Base-by-base conservation (phyloP, 768 basidiomycete genomes). In the Termitomyces eurrhizus region DNA sequence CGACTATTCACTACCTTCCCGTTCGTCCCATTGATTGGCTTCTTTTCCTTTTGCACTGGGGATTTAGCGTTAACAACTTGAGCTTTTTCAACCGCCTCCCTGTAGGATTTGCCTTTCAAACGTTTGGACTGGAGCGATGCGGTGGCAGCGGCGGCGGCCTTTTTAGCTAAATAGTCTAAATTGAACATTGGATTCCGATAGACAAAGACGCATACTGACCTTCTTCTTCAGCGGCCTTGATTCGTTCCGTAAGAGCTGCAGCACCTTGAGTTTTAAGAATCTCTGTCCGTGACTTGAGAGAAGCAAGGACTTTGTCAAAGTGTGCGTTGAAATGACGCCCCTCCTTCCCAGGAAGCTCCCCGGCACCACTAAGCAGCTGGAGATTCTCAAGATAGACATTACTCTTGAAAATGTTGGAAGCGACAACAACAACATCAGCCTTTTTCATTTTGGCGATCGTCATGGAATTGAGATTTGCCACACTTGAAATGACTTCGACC, bases 301-400 rank as follows among this genome's bases (percentile, higher is more conserved):
- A 75, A 9, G 75, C 76, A 54, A 90, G 73, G 26, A 82, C 78
- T 46, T 83, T 80, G 21, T 90, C 85, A 24, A 96, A 78, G 35
- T 89, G 83, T n/a, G 88, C 87, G 56, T 90, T 87, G 80, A 95
- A 97, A 76, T 93, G 93, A 21, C 95, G 86, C 13, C 93, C 93
- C 37, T 93, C 90, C 37, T 86, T 83, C n/a, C 75, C 74, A 2
- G 93, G 92, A 39, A 95, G 77, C 18, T 83, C 74, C 3, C 89
- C 86, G 8, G 80, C 86, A 7, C 81, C 89, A 4, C 87, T 83
- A 46, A 95, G 81, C 2, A 84, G 75, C 62, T 87, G 85, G 11
- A 94, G 81, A 68, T 90, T 91, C n/a, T 82, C 84, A 6, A 89
- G 77, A 66, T 93, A 97, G 37, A 85, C 85, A 13, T 73, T 72